Conservation (phyloP, 257 asterid species). For the Primulina eburnea region DNA sequence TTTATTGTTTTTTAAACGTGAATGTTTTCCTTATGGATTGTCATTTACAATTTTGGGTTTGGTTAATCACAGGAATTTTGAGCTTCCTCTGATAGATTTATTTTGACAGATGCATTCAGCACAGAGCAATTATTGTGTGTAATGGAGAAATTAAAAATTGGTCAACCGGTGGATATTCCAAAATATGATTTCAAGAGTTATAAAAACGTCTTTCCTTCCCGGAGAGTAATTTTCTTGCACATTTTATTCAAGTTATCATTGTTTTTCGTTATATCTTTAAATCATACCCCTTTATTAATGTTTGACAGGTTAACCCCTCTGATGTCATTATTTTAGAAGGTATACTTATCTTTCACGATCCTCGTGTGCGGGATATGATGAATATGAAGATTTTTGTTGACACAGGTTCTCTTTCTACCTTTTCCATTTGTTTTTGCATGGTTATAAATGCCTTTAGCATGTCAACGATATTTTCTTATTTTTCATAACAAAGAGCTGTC, state of each 20-base stretch:
- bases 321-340: slow-evolving; percentile 98
- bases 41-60: slow-evolving; percentile 23
- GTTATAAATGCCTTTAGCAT: slow-evolving; percentile 7
- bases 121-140: slow-evolving; percentile 60
- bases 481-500: neutral
- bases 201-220: slow-evolving; percentile 63
- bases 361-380: slow-evolving; percentile 80
- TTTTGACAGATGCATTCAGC: slow-evolving; percentile 76
- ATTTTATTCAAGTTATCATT: neutral
- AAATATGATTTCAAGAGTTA: slow-evolving; percentile 90
- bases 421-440: slow-evolving; percentile 17
- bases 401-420: slow-evolving; percentile 64
- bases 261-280: neutral
- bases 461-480: neutral
- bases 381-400: slow-evolving; percentile 98
- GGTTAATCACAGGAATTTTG: slow-evolving; percentile 13
- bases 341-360: slow-evolving; percentile 92
- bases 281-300: slow-evolving; percentile 22
- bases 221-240: slow-evolving; percentile 61
- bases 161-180: slow-evolving; percentile 90
- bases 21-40: neutral
- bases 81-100: slow-evolving; percentile 15
- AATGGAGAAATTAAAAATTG: slow-evolving; percentile 76
- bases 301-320: slow-evolving; percentile 88
- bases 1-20: neutral